Conservation (phyloP, 2,329 filamentous ascomycete genomes). For the Reticulascus tulasneorum region DNA sequence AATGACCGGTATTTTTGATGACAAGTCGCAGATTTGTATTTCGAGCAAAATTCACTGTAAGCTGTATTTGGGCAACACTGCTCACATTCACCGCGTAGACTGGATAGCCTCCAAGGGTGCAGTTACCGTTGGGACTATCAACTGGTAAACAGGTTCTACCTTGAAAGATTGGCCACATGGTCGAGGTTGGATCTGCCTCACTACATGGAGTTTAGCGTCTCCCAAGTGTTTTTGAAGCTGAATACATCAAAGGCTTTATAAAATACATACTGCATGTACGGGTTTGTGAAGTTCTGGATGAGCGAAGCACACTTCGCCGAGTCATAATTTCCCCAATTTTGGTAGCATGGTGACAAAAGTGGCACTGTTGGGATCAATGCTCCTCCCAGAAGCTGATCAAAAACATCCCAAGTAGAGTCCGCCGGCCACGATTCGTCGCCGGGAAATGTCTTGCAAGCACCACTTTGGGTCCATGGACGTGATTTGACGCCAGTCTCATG, state of each 20-base stretch:
- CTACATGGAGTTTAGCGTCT: too few species aligned
- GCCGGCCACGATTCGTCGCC: constrained; percentile 24
- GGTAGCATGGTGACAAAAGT: constrained; percentile 25
- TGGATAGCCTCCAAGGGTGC: constrained; percentile 7
- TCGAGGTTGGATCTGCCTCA: too few species aligned
- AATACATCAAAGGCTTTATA: constrained; percentile 8
- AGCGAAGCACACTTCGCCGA: constrained; percentile 20
- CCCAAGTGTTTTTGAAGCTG: too few species aligned
- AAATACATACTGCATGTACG: constrained; percentile 6
- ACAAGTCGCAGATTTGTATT: constrained; percentile 36
- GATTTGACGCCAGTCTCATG: too few species aligned
- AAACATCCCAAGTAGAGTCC: constrained; percentile 22
- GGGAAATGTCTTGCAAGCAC: constrained; percentile 25
- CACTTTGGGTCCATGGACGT: too few species aligned
- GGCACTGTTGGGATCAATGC: constrained; percentile 24
- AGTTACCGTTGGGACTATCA: constrained; percentile 12
- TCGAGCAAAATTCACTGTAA: constrained; percentile 34
- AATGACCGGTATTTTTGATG: constrained; percentile 37
- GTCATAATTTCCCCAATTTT: constrained; percentile 21
- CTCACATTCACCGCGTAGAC: constrained; percentile 8
- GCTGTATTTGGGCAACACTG: constrained; percentile 24
- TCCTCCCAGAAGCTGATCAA: constrained; percentile 27
- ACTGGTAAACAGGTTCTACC: constrained; percentile 5
- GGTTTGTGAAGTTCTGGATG: constrained; percentile 7
- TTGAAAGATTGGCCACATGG: constrained; percentile 7